phyloP scores from a whole-genome alignment of 768 basidiomycete genomes.

The Mycena polygramma region DNA sequence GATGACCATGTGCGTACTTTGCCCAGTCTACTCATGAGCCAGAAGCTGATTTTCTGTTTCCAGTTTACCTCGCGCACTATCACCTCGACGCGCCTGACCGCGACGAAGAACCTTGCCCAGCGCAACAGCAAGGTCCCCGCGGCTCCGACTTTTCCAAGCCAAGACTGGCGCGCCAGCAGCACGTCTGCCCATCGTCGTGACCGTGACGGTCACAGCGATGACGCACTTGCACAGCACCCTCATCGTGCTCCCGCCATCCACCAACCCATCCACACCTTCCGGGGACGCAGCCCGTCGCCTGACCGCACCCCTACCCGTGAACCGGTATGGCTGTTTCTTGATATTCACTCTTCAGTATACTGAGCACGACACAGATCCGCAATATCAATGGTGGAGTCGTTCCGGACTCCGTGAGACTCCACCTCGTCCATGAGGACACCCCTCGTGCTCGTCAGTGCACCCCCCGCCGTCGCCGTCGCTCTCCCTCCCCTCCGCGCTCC shows the following conservation, averaged over 20 bases:
- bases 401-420: background rate
- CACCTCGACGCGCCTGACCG: background rate
- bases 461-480: background rate
- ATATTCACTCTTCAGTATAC: background rate
- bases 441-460: background rate
- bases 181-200: background rate
- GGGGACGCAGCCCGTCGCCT: background rate
- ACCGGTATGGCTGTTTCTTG: background rate
- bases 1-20: conserved; percentile 11
- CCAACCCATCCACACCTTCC: background rate
- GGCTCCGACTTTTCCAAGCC: background rate
- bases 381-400: conserved; percentile 24
- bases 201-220: background rate
- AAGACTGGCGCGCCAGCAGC: background rate
- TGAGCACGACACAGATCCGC: background rate
- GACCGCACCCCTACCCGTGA: no score
- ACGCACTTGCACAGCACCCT: background rate
- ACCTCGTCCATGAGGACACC: background rate
- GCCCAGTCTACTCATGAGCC: no score
- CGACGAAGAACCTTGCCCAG: conserved; percentile 25
- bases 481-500: background rate
- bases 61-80: conserved; percentile 15
- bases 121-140: conserved; percentile 15
- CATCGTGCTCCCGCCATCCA: background rate
- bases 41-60: no score